Conservation (phyloP, 495 filamentous ascomycete species). For the Neurospora intermedia region DNA sequence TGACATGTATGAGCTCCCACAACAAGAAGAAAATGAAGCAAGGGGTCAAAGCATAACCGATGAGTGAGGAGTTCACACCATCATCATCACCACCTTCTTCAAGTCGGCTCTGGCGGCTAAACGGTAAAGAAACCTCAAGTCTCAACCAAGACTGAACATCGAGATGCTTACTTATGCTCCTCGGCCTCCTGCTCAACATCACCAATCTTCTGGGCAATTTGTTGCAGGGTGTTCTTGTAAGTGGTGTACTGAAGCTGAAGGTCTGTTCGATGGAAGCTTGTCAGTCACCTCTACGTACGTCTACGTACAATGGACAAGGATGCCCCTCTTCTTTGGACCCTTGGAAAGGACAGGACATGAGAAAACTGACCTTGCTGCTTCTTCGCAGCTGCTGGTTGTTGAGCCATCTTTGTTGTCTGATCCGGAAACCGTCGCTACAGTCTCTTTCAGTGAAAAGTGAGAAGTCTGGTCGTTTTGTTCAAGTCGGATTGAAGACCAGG, state of each 20-base stretch:
- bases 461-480: not conserved
- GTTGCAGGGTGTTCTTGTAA: conserved; percentile 92
- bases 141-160: not conserved
- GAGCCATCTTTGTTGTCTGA: conserved; percentile 24
- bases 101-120: not conserved
- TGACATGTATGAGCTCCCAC: not conserved
- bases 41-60: not conserved
- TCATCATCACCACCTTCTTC: not conserved
- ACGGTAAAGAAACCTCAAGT: not conserved
- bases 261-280: conserved; percentile 41
- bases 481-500: not conserved
- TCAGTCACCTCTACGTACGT: not conserved
- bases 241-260: conserved; percentile 87
- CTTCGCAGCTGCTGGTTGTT: conserved; percentile 40
- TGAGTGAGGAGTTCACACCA: not conserved
- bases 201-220: conserved; percentile 89
- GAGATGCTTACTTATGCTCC: conserved; percentile 78
- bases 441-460: not conserved
- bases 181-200: conserved; percentile 95
- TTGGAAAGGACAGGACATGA: too few relatives aligned
- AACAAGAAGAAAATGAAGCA: not conserved
- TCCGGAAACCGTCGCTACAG: not conserved
- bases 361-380: conserved; percentile 62
- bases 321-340: too few relatives aligned
- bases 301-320: too few relatives aligned